These are phyloP conservation scores for Liriodendron chinense DNA, from an alignment of 164 flowering plant genomes.

Conservation along the genomic window DNA sequence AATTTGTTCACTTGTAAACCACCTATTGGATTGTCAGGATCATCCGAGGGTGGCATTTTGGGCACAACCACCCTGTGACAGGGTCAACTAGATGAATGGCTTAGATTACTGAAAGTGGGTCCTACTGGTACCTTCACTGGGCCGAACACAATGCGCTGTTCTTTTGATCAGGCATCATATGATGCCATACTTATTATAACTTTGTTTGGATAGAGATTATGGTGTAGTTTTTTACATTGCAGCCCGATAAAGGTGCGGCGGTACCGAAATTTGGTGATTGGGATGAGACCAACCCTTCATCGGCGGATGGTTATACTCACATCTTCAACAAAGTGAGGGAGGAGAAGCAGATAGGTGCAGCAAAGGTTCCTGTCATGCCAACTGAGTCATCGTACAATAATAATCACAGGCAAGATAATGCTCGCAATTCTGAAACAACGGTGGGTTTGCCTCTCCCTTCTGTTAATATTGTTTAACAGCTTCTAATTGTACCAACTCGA, in stretches of 20 bases:
- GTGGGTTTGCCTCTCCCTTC: background rate
- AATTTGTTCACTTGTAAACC: background rate
- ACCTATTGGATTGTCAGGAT: background rate
- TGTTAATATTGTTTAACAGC: background rate
- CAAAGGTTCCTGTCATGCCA: slow-evolving; percentile 12
- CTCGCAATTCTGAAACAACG: slow-evolving; percentile 1
- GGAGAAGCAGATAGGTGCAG: slow-evolving; percentile 50
- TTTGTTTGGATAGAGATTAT: background rate
- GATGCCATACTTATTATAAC: background rate
- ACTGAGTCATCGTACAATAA: slow-evolving; percentile 15
- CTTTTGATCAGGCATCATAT: background rate
- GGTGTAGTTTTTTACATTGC: slow-evolving; percentile 14
- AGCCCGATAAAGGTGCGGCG: slow-evolving; percentile 69
- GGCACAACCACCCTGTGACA: background rate
- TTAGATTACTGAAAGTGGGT: background rate
- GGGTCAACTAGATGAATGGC: background rate
- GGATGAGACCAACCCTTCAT: slow-evolving; percentile 74
- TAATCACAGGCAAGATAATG: slow-evolving; percentile 7
- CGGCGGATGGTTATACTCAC: slow-evolving; percentile 78
- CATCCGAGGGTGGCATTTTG: background rate
- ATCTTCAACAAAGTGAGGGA: slow-evolving; percentile 72
- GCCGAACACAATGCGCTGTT: background rate
- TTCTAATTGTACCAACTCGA: background rate
- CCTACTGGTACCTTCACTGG: background rate
- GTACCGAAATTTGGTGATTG: slow-evolving; percentile 87